These are phyloP conservation scores for Tetracladium marchalianum DNA, from an alignment of 495 filamentous ascomycete genomes.

Conservation along the genomic window DNA sequence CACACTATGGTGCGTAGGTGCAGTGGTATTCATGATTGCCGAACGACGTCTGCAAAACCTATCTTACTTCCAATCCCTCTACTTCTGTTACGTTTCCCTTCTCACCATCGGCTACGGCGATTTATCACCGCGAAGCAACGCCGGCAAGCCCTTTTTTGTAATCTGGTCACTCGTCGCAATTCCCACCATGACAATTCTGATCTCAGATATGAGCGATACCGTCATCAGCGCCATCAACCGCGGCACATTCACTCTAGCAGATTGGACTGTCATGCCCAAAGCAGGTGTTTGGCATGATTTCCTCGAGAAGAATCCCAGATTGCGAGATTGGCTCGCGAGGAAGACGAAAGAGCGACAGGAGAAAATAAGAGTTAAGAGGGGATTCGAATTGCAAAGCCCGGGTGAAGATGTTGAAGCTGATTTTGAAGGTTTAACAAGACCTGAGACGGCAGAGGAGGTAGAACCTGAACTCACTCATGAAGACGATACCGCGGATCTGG, in stretches of 20 bases:
- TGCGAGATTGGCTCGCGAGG: conserved; percentile 13
- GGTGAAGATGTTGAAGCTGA: conserved; percentile 24
- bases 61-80: conserved; percentile 61
- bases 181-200: conserved; percentile 64
- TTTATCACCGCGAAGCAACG: conserved; percentile 50
- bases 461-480: conserved; percentile 2
- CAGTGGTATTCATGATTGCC: conserved; percentile 48
- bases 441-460: conserved; percentile 4
- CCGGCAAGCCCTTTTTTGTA: conserved; percentile 68
- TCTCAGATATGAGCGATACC: conserved; percentile 60
- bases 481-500: conserved; percentile 42
- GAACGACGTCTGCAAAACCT: conserved; percentile 38
- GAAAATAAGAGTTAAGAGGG: conserved; percentile 17
- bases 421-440: neutral
- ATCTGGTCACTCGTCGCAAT: conserved; percentile 72
- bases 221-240: conserved; percentile 54
- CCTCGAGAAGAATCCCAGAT: conserved; percentile 23
- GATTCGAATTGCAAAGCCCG: conserved; percentile 22
- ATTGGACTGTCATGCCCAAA: conserved; percentile 56
- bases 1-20: conserved; percentile 64
- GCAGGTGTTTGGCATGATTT: conserved; percentile 25
- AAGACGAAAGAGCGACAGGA: conserved; percentile 19
- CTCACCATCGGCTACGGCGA: conserved; percentile 77
- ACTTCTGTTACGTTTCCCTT: conserved; percentile 66
- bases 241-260: conserved; percentile 52